Evolutionary conservation across 2,329 filamentous ascomycete genomes (phyloP).

Genomic region (Tolypocladium endophyticum): DNA sequence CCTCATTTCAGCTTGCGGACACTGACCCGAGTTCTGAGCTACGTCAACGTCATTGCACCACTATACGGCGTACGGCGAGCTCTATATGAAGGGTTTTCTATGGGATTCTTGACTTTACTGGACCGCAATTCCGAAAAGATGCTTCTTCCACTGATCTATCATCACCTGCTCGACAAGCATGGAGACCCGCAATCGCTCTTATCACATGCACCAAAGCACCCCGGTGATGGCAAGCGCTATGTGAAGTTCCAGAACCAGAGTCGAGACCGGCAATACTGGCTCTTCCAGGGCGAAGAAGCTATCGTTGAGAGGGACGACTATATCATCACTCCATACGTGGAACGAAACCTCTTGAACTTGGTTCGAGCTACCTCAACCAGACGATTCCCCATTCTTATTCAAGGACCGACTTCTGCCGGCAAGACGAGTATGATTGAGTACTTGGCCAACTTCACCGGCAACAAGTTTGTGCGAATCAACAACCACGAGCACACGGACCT

Average conservation of each 20-base stretch:
- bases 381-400: conserved; percentile 85
- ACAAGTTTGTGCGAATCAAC: conserved; percentile 97
- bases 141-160: conserved; percentile 68
- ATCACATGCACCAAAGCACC: conserved; percentile 66
- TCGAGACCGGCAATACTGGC: conserved; percentile 71
- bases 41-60: conserved; percentile 74
- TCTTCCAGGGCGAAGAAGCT: conserved; percentile 61
- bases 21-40: conserved; percentile 78
- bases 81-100: conserved; percentile 89
- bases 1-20: conserved; percentile 96
- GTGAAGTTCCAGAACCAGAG: conserved; percentile 63
- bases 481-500: conserved; percentile 98
- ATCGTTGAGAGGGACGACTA: conserved; percentile 71
- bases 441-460: conserved; percentile 89
- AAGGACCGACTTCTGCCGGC: conserved; percentile 92
- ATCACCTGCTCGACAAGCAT: conserved; percentile 64
- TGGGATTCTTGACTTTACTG: conserved; percentile 92
- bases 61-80: conserved; percentile 78
- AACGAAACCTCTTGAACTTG: conserved; percentile 87
- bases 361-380: conserved; percentile 88
- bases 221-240: conserved; percentile 65
- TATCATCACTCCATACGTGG: conserved; percentile 92
- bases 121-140: conserved; percentile 71
- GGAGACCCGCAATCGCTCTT: conserved; percentile 61
- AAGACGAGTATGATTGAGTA: conserved; percentile 99